Evolutionary conservation across 805 yeast species (phyloP).

Genomic region (Allodekkera sacchari): DNA sequence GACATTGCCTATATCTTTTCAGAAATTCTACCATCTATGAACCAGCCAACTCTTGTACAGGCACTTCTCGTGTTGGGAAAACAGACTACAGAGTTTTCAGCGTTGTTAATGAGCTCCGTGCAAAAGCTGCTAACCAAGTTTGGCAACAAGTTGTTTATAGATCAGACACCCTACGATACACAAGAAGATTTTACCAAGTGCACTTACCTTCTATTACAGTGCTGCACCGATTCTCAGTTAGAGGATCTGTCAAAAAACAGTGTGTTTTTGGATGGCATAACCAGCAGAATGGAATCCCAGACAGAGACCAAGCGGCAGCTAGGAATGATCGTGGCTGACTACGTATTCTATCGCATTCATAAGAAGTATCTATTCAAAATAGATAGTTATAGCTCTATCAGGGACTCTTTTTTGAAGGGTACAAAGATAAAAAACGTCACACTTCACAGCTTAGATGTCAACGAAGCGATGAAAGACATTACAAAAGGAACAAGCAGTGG

Average conservation of each 20-base stretch:
- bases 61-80: no score
- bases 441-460: background rate
- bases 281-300: slow-evolving; percentile 44
- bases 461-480: slow-evolving; percentile 6
- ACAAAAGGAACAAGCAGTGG: background rate
- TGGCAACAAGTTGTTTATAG: slow-evolving; percentile 17
- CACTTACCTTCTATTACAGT: slow-evolving; percentile 29
- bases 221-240: slow-evolving; percentile 17
- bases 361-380: slow-evolving; percentile 25
- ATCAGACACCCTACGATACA: slow-evolving; percentile 25
- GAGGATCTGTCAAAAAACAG: slow-evolving; percentile 26
- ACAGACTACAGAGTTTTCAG: no score
- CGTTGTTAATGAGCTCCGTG: no score
- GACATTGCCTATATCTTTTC: no score
- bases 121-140: no score
- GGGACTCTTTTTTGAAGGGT: slow-evolving; percentile 6
- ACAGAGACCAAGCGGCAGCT: slow-evolving; percentile 36
- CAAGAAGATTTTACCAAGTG: slow-evolving; percentile 46
- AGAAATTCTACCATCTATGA: no score
- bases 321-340: slow-evolving; percentile 54
- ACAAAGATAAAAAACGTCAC: background rate
- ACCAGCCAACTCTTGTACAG: no score
- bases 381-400: slow-evolving; percentile 14
- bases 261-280: slow-evolving; percentile 41
- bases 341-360: slow-evolving; percentile 27